Percentiles rank a stretch among this genome's conserved stretches.
phyloP scores from a whole-genome alignment of 2,329 filamentous ascomycete species.

The Apiospora arundinis region DNA sequence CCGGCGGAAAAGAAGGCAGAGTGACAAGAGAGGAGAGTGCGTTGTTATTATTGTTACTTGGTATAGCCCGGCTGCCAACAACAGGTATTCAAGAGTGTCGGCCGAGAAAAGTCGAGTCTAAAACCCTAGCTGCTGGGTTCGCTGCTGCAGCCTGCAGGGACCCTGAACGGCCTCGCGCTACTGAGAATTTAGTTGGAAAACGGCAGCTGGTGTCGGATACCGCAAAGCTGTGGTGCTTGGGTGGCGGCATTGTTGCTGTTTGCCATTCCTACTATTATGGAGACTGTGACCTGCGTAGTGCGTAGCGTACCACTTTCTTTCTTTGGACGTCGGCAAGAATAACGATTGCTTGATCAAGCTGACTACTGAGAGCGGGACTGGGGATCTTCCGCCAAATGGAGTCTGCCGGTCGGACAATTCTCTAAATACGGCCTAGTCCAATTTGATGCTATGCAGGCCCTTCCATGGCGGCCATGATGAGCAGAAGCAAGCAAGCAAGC shows the following conservation, averaged over 20 bases:
- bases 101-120: constrained; percentile 2
- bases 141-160: not conserved
- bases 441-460: not conserved
- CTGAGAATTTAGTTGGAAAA: not conserved
- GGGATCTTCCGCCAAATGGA: constrained; percentile 46
- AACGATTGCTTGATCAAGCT: constrained; percentile 45
- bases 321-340: constrained; percentile 26
- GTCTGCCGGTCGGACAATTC: constrained; percentile 44
- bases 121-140: constrained; percentile 10
- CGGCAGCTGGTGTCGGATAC: constrained; percentile 14
- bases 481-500: constrained; percentile 5
- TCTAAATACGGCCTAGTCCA: constrained; percentile 43
- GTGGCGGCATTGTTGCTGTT: not conserved
- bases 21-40: too few relatives aligned
- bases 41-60: not conserved
- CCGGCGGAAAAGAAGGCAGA: not conserved
- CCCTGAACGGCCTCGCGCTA: constrained; percentile 15
- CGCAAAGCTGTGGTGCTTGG: constrained; percentile 1
- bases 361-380: constrained; percentile 38
- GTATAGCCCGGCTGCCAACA: not conserved
- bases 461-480: constrained; percentile 13
- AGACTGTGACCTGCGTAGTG: not conserved
- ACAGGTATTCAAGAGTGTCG: constrained; percentile 1
- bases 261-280: not conserved
- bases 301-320: constrained; percentile 16